Conservation (phyloP, 2,329 filamentous ascomycete genomes). For the Parastagonospora avenae region DNA sequence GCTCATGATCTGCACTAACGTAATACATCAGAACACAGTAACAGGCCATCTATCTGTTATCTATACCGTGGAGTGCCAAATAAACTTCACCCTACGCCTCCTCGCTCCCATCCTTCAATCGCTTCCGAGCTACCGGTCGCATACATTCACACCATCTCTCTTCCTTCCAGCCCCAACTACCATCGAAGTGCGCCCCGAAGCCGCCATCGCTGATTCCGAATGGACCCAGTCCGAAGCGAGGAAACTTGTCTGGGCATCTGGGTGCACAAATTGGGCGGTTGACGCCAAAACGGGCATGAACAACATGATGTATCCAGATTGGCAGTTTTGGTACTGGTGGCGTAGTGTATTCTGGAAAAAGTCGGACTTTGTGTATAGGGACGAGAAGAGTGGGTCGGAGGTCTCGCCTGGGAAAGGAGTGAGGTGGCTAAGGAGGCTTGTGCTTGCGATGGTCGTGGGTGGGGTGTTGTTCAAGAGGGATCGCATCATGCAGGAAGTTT, state of each 20-base stretch:
- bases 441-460: constrained; percentile 10
- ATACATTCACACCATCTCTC: constrained; percentile 26
- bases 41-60: constrained; percentile 59
- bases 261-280: constrained; percentile 60
- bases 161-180: constrained; percentile 26
- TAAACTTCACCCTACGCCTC: constrained; percentile 54
- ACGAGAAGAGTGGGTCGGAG: constrained; percentile 24
- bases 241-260: constrained; percentile 55
- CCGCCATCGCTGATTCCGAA: constrained; percentile 43
- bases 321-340: constrained; percentile 57
- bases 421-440: constrained; percentile 11
- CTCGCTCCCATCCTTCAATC: constrained; percentile 50
- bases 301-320: constrained; percentile 60
- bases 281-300: constrained; percentile 55
- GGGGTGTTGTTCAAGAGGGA: constrained; percentile 20
- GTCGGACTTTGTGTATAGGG: constrained; percentile 46
- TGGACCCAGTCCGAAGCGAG: constrained; percentile 51
- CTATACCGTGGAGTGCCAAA: constrained; percentile 58
- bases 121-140: constrained; percentile 32
- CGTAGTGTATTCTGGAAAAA: constrained; percentile 53
- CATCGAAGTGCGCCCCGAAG: constrained; percentile 46
- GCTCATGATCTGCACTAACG: no score
- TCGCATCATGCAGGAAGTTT: no score
- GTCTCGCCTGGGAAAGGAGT: constrained; percentile 16
- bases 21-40: constrained; percentile 43